These are phyloP conservation scores for Spizellomyces sp. DNA, from an alignment of 192 early-diverging fungal genomes.

Conservation along the genomic window DNA sequence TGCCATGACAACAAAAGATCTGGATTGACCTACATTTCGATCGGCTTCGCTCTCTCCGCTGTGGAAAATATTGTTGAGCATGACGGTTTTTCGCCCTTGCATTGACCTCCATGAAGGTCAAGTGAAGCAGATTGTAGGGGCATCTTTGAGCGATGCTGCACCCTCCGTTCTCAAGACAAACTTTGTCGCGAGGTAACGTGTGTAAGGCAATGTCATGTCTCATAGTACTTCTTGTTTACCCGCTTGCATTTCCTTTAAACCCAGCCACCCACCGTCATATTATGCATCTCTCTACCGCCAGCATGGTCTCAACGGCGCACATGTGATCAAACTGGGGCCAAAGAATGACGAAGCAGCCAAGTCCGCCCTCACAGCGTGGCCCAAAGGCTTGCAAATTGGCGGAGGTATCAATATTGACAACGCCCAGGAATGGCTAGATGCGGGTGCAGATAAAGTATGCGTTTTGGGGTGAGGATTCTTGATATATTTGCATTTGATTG, in stretches of 20 bases:
- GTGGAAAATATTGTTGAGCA: neutral
- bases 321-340: conserved; percentile 94
- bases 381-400: conserved; percentile 85
- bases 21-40: no score
- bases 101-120: conserved; percentile 97
- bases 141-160: conserved; percentile 67
- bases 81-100: conserved; percentile 83
- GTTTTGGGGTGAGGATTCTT: neutral
- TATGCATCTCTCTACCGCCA: conserved; percentile 82
- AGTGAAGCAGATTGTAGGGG: conserved; percentile 99
- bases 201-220: neutral
- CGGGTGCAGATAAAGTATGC: conserved; percentile 80
- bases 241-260: neutral
- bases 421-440: conserved; percentile 82
- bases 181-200: conserved; percentile 79
- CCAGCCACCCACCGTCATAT: conserved; percentile 70
- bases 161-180: conserved; percentile 75
- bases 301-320: conserved; percentile 76
- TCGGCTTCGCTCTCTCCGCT: neutral
- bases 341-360: conserved; percentile 84
- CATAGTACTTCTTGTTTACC: neutral
- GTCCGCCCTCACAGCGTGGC: conserved; percentile 84
- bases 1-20: no score
- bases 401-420: conserved; percentile 91
- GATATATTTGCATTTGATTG: no score